Evolutionary conservation across 2,329 filamentous ascomycete genomes (phyloP).

Genomic region (Colletotrichum eleusines): DNA sequence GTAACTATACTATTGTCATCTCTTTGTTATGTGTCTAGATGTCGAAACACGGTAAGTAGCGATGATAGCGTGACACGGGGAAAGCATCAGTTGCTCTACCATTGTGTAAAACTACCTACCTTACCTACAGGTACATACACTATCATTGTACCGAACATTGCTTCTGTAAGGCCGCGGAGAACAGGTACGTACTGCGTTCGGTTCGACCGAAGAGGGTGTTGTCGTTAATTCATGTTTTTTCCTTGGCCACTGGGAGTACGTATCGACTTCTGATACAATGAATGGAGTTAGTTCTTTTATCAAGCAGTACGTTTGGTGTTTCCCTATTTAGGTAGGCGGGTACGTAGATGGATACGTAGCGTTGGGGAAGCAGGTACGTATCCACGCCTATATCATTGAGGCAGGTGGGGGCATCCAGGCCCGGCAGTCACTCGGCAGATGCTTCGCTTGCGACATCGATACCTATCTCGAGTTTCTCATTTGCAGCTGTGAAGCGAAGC

Average conservation of each 20-base stretch:
- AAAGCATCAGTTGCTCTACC: background rate
- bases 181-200: background rate
- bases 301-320: too few species aligned
- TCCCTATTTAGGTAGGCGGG: too few species aligned
- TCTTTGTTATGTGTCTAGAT: background rate
- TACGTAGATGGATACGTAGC: too few species aligned
- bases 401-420: background rate
- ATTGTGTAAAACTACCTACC: too few species aligned
- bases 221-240: background rate
- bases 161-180: background rate
- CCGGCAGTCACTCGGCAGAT: background rate
- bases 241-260: background rate
- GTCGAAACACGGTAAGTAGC: conserved; percentile 11
- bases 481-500: background rate
- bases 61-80: background rate
- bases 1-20: background rate
- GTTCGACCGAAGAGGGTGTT: background rate
- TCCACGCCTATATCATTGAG: background rate
- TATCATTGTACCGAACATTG: too few species aligned
- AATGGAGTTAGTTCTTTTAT: too few species aligned
- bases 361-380: background rate
- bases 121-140: too few species aligned
- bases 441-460: background rate
- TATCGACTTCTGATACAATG: background rate
- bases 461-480: background rate